Percentiles rank a stretch among this genome's conserved stretches.
phyloP scores from a whole-genome alignment of 176 grass and related monocot genomes.

The Musa schizocarpa region DNA sequence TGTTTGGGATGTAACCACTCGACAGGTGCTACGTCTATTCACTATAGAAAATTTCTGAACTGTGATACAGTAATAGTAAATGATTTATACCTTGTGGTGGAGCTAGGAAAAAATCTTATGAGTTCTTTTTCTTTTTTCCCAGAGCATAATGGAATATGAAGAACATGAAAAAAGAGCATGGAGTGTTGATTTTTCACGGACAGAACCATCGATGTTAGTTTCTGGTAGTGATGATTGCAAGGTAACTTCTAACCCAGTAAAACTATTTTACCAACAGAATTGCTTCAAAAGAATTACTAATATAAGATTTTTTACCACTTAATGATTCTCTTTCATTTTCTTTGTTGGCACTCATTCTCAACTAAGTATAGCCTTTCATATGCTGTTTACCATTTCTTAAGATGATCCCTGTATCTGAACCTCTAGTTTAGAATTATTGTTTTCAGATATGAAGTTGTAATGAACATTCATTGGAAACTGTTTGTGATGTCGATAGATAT shows the following conservation, averaged over 20 bases:
- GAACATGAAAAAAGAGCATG: constrained; percentile 99
- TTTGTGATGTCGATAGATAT: too few species aligned
- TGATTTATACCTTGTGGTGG: constrained; percentile 5
- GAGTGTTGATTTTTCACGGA: constrained; percentile 99
- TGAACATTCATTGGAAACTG: too few species aligned
- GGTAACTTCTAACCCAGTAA: constrained; percentile 30
- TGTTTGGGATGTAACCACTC: constrained; percentile 95
- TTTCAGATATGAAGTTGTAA: too few species aligned
- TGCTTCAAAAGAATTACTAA: not conserved
- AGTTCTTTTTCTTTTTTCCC: constrained; percentile 9
- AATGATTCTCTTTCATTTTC: not conserved
- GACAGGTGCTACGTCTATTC: constrained; percentile 39
- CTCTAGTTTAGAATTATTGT: too few species aligned
- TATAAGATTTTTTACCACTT: not conserved
- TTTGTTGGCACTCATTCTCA: not conserved
- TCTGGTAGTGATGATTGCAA: constrained; percentile 99
- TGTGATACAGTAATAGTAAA: not conserved
- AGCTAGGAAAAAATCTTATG: constrained; percentile 13
- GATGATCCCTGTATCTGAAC: too few species aligned
- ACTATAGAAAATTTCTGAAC: not conserved
- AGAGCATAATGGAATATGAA: constrained; percentile 99
- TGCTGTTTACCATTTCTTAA: too few species aligned
- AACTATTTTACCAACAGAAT: not conserved
- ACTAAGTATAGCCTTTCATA: too few species aligned
- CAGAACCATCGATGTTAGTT: constrained; percentile 85